Evolutionary conservation across 129 eudicot species (phyloP).

Genomic region (Tagetes erecta): DNA sequence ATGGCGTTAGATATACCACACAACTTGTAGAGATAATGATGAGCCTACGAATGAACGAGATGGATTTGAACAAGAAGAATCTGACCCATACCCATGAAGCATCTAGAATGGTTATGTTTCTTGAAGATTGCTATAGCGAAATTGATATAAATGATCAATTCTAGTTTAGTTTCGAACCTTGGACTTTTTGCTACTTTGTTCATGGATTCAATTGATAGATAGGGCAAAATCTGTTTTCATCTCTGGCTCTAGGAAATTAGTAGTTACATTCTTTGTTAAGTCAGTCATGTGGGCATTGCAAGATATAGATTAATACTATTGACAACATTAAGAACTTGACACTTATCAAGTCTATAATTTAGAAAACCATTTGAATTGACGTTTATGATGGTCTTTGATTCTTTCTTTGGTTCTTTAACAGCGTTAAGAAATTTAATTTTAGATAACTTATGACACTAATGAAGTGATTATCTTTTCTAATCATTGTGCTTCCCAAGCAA

Average conservation of each 20-base stretch:
- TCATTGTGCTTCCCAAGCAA: too few relatives aligned
- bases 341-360: not conserved
- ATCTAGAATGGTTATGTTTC: not conserved
- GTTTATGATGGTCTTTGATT: not conserved
- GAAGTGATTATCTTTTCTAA: too few relatives aligned
- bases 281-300: not conserved
- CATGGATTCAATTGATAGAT: not conserved
- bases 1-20: too few relatives aligned
- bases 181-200: not conserved
- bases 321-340: not conserved
- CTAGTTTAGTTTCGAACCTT: not conserved
- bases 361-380: not conserved
- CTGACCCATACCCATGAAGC: too few relatives aligned
- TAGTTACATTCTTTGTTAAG: not conserved
- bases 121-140: not conserved
- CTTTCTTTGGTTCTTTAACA: constrained; percentile 5
- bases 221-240: constrained; percentile 8
- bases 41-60: too few relatives aligned
- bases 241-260: not conserved
- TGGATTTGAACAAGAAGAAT: too few relatives aligned
- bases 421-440: not conserved
- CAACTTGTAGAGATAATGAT: too few relatives aligned
- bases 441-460: not conserved
- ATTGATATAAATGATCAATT: not conserved
- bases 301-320: not conserved